Evolutionary conservation across 495 filamentous ascomycete genomes (phyloP).

Genomic region (Hypomontagnella monticulosa): DNA sequence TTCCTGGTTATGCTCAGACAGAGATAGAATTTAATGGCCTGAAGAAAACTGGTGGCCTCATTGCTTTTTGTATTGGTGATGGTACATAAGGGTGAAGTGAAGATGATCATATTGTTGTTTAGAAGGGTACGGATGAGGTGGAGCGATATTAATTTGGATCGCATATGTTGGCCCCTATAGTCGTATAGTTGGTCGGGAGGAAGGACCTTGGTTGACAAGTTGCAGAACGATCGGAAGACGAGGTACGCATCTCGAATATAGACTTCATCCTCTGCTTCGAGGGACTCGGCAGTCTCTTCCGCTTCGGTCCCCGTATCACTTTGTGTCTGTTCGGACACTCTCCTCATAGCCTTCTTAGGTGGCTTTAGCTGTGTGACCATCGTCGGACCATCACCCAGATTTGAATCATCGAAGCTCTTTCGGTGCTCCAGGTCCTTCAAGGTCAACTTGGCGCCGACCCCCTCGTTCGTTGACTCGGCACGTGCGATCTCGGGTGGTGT

Average conservation of each 20-base stretch:
- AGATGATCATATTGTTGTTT: conserved; percentile 87
- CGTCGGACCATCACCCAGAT: conserved; percentile 90
- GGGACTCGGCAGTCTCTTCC: conserved; percentile 66
- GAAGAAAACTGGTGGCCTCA: conserved; percentile 89
- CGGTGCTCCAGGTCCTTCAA: conserved; percentile 94
- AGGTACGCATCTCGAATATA: conserved; percentile 97
- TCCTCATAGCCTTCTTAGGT: conserved; percentile 62
- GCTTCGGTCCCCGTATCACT: conserved; percentile 54
- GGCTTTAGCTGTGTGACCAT: conserved; percentile 85
- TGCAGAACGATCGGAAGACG: conserved; percentile 97
- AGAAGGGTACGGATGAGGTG: conserved; percentile 94
- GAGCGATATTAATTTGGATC: conserved; percentile 93
- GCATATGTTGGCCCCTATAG: conserved; percentile 92
- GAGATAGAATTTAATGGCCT: conserved; percentile 94
- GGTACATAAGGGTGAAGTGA: conserved; percentile 87
- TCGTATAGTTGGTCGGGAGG: conserved; percentile 91
- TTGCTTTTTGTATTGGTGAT: conserved; percentile 86
- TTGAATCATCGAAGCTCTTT: conserved; percentile 92
- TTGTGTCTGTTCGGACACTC: conserved; percentile 65
- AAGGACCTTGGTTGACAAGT: conserved; percentile 90
- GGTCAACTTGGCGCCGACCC: conserved; percentile 76
- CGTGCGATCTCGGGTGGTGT: conserved; percentile 60
- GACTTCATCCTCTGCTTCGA: conserved; percentile 93
- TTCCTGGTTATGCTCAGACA: conserved; percentile 94
- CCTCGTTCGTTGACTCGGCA: conserved; percentile 63